Evolutionary conservation across 2,329 filamentous ascomycete species (phyloP).

Genomic region (Xylaria sp.): DNA sequence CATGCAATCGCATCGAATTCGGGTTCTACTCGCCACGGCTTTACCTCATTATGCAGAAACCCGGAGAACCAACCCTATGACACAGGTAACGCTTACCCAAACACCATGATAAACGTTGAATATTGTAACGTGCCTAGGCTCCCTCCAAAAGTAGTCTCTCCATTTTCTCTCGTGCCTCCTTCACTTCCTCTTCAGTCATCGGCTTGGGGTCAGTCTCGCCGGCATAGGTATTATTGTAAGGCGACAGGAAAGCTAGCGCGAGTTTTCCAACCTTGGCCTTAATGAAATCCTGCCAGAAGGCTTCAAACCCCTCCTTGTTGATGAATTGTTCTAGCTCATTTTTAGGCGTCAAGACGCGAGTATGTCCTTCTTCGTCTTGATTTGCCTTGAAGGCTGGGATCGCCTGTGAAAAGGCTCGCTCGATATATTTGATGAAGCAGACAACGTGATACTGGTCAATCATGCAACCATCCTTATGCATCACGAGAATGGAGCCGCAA

Average conservation of each 20-base stretch:
- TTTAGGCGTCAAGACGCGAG: neutral
- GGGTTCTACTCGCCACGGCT: no score
- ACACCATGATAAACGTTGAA: neutral
- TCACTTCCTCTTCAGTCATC: slow-evolving; percentile 1
- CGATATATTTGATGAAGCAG: slow-evolving; percentile 29
- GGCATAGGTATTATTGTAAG: slow-evolving; percentile 7
- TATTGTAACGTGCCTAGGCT: neutral
- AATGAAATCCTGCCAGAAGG: neutral
- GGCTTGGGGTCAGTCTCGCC: neutral
- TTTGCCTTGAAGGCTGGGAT: neutral
- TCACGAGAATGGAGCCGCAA: slow-evolving; percentile 26
- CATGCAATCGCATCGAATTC: no score
- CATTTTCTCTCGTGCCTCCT: neutral
- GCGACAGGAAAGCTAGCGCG: neutral
- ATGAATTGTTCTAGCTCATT: neutral
- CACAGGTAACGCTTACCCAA: neutral
- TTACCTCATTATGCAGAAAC: no score
- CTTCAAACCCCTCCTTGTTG: slow-evolving; percentile 15
- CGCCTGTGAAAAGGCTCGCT: neutral
- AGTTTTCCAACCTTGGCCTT: neutral
- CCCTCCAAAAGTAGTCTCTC: slow-evolving; percentile 1
- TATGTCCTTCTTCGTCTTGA: neutral
- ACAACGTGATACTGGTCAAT: slow-evolving; percentile 22
- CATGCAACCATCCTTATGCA: slow-evolving; percentile 13
- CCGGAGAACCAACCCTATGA: no score